Conservation (phyloP, 192 early-diverging fungal species). For the Phlyctochytrium bullatum region DNA sequence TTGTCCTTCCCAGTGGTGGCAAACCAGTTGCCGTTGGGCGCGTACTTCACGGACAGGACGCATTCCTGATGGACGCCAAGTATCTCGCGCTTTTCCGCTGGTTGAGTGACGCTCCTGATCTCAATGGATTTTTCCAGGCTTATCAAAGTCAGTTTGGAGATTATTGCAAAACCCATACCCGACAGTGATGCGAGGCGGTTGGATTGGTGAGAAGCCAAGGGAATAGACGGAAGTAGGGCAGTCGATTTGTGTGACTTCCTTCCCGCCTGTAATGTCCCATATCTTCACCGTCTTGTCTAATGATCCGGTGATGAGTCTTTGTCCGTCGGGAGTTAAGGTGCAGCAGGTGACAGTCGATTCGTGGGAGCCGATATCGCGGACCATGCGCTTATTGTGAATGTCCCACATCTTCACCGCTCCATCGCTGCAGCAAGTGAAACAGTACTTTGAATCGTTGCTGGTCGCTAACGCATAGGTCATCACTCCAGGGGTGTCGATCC, state of each 20-base stretch:
- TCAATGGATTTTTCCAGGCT: conserved; percentile 1
- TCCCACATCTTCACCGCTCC: conserved; percentile 13
- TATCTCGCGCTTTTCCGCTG: background rate
- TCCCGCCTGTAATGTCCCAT: conserved; percentile 79
- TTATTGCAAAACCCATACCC: conserved; percentile 3
- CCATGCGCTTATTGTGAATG: background rate
- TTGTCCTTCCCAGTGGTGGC: conserved; percentile 11
- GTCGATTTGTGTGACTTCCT: conserved; percentile 28
- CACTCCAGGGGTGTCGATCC: conserved; percentile 1
- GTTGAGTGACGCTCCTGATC: background rate
- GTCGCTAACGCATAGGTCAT: conserved; percentile 9
- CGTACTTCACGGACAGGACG: conserved; percentile 5
- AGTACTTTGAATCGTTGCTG: conserved; percentile 5
- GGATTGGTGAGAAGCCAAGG: conserved; percentile 7
- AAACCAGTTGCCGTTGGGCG: conserved; percentile 9
- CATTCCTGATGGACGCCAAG: background rate
- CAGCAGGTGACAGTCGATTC: conserved; percentile 5
- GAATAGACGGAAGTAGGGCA: background rate
- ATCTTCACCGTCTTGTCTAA: conserved; percentile 78
- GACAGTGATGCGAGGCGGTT: conserved; percentile 6
- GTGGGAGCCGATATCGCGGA: background rate
- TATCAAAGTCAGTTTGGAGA: background rate
- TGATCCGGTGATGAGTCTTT: conserved; percentile 77
- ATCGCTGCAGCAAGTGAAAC: conserved; percentile 12
- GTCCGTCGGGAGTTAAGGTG: conserved; percentile 6